Percentiles rank a stretch among this genome's conserved stretches.
phyloP scores from a whole-genome alignment of 305 asterid genomes.

The Stenogyne calaminthoides region DNA sequence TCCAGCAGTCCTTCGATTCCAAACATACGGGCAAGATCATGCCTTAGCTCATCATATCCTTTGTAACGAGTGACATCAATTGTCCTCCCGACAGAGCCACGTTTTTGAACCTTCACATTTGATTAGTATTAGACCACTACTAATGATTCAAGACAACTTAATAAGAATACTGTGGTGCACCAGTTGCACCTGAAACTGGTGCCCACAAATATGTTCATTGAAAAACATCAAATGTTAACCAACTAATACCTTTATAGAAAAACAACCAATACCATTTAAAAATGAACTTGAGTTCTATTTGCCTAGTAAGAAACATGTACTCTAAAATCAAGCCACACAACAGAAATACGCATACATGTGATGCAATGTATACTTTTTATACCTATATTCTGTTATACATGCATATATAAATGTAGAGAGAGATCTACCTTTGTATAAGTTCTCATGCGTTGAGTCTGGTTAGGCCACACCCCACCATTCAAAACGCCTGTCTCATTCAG shows the following conservation, averaged over 20 bases:
- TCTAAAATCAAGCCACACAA: neutral
- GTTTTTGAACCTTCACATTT: conserved; percentile 82
- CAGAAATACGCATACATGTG: neutral
- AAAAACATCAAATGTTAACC: neutral
- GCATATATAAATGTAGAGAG: conserved; percentile 1
- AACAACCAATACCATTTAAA: neutral
- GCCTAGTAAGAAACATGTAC: neutral
- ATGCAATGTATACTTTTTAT: neutral
- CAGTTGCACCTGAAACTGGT: neutral
- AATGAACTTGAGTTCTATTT: too few relatives aligned
- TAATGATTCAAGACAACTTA: neutral
- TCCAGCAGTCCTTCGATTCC: conserved; percentile 87
- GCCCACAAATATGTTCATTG: neutral
- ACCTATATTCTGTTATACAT: neutral
- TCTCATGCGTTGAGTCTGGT: conserved; percentile 88
- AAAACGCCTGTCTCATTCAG: conserved; percentile 59
- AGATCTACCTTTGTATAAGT: conserved; percentile 85
- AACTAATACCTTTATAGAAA: too few relatives aligned
- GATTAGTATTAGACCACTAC: conserved; percentile 19
- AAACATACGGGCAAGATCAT: conserved; percentile 94
- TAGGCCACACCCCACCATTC: conserved; percentile 74
- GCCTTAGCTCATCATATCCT: conserved; percentile 87
- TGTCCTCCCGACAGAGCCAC: conserved; percentile 97
- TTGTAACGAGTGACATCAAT: conserved; percentile 86
- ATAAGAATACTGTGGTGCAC: neutral